Evolutionary conservation across 352 stramenopile genomes (phyloP), one percentile per base, ranked within the genome.

Genomic region (Phytophthora tubulina): DNA sequence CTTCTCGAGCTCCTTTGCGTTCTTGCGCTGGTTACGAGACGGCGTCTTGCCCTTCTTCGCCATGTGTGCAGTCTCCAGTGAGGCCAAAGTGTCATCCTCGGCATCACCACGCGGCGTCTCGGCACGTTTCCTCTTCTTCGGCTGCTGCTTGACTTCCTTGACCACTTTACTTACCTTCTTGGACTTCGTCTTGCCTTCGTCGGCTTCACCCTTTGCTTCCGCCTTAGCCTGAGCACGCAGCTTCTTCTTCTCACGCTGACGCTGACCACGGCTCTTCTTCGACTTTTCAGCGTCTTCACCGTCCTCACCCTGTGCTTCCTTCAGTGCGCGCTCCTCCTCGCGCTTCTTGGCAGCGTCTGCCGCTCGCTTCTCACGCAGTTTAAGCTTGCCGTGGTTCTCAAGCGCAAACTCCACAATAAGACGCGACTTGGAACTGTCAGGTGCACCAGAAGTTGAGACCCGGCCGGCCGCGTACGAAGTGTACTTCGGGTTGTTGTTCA

Each of bases 401-500:
- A 97, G 65, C 27, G 91, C 84, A 73, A 97, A 97, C 78, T 97
- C 90, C 53, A 97, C 88, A 41, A 97, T 96, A 4, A 97, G 79
- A 2, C 91, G 86, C 27, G 90, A 90, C 51, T 93, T 92, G 17
- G 85, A 81, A 68, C 75, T 82, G 41, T 90, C 81, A 21, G 72
- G 55, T 21, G 77, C 67, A 11, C 75, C 73, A 35, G 76, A 68
- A 65, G 67, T 76, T 42, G 78, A 64, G 11, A 61, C 52, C 39
- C 80, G 79, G 3, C 91, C 89, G 3, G 86, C 86, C 6, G 90
- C 88, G 35, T 85, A 77, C 33, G 76, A 72, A 41, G 81, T 88
- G 74, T 97, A 99, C 48, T 85, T 76, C 0, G 97, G 91, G 80
- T 99, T 99, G 81, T 99, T 99, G 80, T 99, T 99, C 39, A 99